These are phyloP conservation scores for Fragaria ananassa DNA, from an alignment of 306 rosid species.

Conservation along the genomic window DNA sequence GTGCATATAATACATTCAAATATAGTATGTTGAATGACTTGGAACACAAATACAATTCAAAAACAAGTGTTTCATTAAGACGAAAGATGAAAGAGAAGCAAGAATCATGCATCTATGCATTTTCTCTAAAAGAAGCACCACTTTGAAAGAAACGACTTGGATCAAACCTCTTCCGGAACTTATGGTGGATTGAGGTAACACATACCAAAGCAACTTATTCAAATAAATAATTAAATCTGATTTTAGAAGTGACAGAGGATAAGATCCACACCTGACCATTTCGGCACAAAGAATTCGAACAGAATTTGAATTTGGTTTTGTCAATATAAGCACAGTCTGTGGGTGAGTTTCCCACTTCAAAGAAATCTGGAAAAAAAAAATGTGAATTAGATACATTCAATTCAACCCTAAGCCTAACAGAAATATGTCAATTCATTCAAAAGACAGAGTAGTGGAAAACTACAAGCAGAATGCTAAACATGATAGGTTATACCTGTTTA, in stretches of 20 bases:
- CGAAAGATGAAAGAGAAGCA: background rate
- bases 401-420: background rate
- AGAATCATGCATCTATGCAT: background rate
- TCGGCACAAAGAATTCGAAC: conserved; percentile 87
- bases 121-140: background rate
- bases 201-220: conserved; percentile 7
- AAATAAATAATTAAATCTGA: conserved; percentile 7
- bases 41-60: background rate
- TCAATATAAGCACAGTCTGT: conserved; percentile 83
- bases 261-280: conserved; percentile 67
- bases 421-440: background rate
- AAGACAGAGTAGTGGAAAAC: conserved; percentile 19
- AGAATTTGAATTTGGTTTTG: conserved; percentile 81
- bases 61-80: background rate
- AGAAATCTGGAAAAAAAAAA: conserved; percentile 69
- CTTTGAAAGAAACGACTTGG: background rate
- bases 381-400: conserved; percentile 33
- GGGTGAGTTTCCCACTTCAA: conserved; percentile 94
- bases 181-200: conserved; percentile 19
- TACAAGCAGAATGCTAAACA: conserved; percentile 21
- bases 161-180: conserved; percentile 10
- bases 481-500: conserved; percentile 68
- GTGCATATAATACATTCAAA: background rate
- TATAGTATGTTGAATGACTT: background rate
- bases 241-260: conserved; percentile 12